A percentile compares a stretch with the other conserved stretches of the same genome.
These are phyloP conservation scores for Dactylellina leptospora DNA, from an alignment of 2,329 filamentous ascomycete species.

Conservation along the genomic window DNA sequence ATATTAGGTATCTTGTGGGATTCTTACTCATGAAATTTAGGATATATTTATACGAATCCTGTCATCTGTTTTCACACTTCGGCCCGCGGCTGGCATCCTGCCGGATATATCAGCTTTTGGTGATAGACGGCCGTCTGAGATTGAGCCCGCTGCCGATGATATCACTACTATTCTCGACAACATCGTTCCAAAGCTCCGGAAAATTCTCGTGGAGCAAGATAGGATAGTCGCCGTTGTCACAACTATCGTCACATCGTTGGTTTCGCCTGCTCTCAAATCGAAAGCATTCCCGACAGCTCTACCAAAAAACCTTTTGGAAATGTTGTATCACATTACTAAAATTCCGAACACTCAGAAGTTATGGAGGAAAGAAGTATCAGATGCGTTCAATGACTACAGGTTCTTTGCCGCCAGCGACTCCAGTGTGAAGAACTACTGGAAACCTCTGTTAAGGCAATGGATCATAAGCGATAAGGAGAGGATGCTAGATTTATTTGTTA, in stretches of 20 bases:
- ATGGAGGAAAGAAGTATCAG: constrained; percentile 91
- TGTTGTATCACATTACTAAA: constrained; percentile 79
- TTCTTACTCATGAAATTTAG: constrained; percentile 62
- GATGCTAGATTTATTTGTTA: constrained; percentile 79
- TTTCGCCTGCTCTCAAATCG: constrained; percentile 81
- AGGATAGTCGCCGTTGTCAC: constrained; percentile 79
- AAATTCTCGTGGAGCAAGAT: constrained; percentile 85
- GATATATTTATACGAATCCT: constrained; percentile 88
- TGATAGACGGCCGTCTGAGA: constrained; percentile 61
- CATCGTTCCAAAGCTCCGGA: constrained; percentile 80
- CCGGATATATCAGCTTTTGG: constrained; percentile 57
- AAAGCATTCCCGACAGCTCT: constrained; percentile 88
- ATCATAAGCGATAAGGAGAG: constrained; percentile 85
- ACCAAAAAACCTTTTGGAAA: constrained; percentile 72
- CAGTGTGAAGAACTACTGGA: constrained; percentile 78
- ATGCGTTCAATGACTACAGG: constrained; percentile 87
- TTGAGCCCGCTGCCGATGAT: constrained; percentile 71
- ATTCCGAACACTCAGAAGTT: constrained; percentile 82
- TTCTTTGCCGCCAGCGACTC: constrained; percentile 78
- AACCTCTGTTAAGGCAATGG: constrained; percentile 85
- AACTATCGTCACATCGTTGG: constrained; percentile 82
- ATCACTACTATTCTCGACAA: constrained; percentile 80
- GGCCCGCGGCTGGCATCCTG: constrained; percentile 74
- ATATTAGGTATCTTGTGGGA: neutral
- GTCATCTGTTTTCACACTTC: constrained; percentile 91